These are phyloP conservation scores for Tolypocladium endophyticum DNA, from an alignment of 2,329 filamentous ascomycete species.

Conservation along the genomic window DNA sequence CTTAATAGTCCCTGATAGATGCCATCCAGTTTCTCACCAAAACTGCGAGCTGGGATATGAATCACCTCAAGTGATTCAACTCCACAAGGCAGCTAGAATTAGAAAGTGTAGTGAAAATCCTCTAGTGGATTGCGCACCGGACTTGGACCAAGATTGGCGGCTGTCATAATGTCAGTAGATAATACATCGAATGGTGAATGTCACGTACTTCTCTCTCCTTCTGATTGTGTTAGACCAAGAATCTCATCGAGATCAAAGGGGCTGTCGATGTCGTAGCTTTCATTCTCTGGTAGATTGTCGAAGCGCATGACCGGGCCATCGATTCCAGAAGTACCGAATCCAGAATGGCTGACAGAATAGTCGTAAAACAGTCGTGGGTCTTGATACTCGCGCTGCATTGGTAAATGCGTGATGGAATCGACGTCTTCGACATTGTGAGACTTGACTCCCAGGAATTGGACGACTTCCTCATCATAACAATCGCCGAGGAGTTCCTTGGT, in stretches of 20 bases:
- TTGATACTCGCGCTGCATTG: conserved; percentile 6
- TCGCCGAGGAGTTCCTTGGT: conserved; percentile 11
- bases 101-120: not conserved
- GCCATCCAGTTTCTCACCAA: too few relatives aligned
- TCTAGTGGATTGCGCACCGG: not conserved
- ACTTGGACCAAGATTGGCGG: not conserved
- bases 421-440: conserved; percentile 7
- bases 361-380: conserved; percentile 6
- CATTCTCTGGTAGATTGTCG: conserved; percentile 8
- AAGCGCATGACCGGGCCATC: conserved; percentile 6
- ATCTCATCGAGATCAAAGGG: conserved; percentile 12
- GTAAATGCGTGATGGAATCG: conserved; percentile 7
- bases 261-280: conserved; percentile 11
- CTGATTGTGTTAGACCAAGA: conserved; percentile 6
- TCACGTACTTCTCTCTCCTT: conserved; percentile 9
- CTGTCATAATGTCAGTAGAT: not conserved
- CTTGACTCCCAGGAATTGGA: conserved; percentile 5
- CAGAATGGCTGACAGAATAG: conserved; percentile 4
- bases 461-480: conserved; percentile 3
- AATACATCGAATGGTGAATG: not conserved
- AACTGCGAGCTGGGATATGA: too few relatives aligned
- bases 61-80: too few relatives aligned
- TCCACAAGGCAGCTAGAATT: not conserved
- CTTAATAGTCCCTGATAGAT: too few relatives aligned
- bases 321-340: not conserved